These are phyloP conservation scores for Solanum pinnatisectum DNA, from an alignment of 257 asterid species.

Conservation along the genomic window DNA sequence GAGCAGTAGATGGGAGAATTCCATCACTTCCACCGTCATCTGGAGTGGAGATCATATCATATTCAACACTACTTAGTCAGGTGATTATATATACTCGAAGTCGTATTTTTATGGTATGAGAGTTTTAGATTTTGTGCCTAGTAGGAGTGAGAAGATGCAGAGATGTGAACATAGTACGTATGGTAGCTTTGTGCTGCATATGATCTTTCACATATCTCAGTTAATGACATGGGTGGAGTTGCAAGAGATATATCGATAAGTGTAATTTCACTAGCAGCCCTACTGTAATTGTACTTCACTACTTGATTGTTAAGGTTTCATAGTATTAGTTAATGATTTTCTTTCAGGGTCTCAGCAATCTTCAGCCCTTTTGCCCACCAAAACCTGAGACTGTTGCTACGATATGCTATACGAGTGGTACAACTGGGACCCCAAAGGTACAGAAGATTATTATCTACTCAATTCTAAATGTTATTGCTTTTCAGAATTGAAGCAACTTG, in stretches of 20 bases:
- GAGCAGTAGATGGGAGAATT: conserved; percentile 70
- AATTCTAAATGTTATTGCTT: not conserved
- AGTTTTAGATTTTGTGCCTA: not conserved
- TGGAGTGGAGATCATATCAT: conserved; percentile 60
- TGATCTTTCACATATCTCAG: not conserved
- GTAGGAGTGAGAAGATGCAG: not conserved
- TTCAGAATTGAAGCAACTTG: not conserved
- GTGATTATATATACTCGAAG: conserved; percentile 2
- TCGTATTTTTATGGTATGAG: not conserved
- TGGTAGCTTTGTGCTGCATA: not conserved
- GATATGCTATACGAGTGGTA: conserved; percentile 88
- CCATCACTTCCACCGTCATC: conserved; percentile 68
- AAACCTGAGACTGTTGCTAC: conserved; percentile 71
- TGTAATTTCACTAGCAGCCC: not conserved
- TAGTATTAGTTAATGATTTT: not conserved
- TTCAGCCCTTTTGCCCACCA: conserved; percentile 72
- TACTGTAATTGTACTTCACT: not conserved
- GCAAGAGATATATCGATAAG: not conserved
- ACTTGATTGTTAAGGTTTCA: not conserved
- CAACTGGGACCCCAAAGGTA: conserved; percentile 98
- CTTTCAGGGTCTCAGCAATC: conserved; percentile 49
- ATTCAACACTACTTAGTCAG: conserved; percentile 57
- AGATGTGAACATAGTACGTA: not conserved
- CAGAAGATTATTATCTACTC: not conserved
- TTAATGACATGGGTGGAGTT: not conserved